phyloP scores from a whole-genome alignment of 805 yeast species.

The Yamadazyma laniorum region DNA sequence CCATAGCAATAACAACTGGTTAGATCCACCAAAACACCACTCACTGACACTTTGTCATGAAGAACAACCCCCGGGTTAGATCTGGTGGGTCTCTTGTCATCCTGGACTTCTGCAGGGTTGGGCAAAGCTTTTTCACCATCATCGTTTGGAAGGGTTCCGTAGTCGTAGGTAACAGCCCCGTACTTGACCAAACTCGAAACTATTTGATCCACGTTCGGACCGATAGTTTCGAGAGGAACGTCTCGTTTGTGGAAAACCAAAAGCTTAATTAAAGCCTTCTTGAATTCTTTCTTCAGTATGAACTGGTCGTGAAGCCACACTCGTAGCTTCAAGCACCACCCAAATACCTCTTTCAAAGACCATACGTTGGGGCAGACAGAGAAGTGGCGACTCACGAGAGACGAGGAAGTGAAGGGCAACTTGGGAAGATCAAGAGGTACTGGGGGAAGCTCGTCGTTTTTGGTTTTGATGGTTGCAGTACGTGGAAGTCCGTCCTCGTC shows the following conservation, averaged over 20 bases:
- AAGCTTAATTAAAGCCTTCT: constrained; percentile 50
- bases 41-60: constrained; percentile 19
- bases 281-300: constrained; percentile 52
- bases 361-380: constrained; percentile 46
- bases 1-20: constrained; percentile 46
- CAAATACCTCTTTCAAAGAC: constrained; percentile 47
- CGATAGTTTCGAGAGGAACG: constrained; percentile 49
- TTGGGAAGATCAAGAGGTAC: constrained; percentile 49
- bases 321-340: constrained; percentile 52
- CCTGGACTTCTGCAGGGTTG: constrained; percentile 6
- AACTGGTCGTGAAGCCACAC: constrained; percentile 53
- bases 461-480: constrained; percentile 11
- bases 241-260: constrained; percentile 51
- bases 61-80: constrained; percentile 17
- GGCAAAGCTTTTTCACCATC: constrained; percentile 14
- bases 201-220: constrained; percentile 50
- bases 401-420: constrained; percentile 54
- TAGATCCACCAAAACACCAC: constrained; percentile 45
- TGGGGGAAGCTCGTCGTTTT: constrained; percentile 37
- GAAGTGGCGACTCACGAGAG: constrained; percentile 48
- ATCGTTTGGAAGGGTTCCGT: constrained; percentile 13
- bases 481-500: constrained; percentile 7
- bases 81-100: constrained; percentile 11
- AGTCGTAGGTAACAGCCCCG: constrained; percentile 40
- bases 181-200: constrained; percentile 40